A percentile compares a stretch with the other conserved stretches of the same genome.
phyloP scores from a whole-genome alignment of 352 stramenopile species.

The Pythium monospermum region DNA sequence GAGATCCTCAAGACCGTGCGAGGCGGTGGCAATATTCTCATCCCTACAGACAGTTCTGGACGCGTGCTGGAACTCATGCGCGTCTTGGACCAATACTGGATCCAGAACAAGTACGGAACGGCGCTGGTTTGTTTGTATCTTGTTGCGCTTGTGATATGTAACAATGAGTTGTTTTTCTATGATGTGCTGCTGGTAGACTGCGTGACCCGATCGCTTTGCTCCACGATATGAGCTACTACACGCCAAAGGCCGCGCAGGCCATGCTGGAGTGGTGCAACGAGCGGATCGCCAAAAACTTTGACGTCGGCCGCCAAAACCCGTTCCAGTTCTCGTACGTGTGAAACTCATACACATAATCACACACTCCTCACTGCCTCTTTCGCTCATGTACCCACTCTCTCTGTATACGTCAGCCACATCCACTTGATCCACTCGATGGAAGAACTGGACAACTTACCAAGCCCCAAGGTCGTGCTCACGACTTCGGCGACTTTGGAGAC shows the following conservation, averaged over 20 bases:
- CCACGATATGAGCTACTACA: constrained; percentile 89
- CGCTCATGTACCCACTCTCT: not conserved
- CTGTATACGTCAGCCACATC: constrained; percentile 49
- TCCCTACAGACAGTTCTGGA: constrained; percentile 93
- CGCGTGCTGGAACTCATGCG: constrained; percentile 95
- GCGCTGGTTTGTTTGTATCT: not conserved
- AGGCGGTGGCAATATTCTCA: constrained; percentile 92
- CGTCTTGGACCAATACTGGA: constrained; percentile 95
- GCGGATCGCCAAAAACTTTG: constrained; percentile 87
- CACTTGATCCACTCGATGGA: constrained; percentile 83
- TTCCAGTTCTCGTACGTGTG: constrained; percentile 83
- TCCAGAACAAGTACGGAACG: constrained; percentile 85
- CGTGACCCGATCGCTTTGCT: constrained; percentile 81
- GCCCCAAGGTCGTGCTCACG: constrained; percentile 81
- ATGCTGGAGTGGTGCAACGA: constrained; percentile 91
- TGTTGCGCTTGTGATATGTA: not conserved
- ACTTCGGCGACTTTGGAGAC: constrained; percentile 77
- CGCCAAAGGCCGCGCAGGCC: constrained; percentile 78
- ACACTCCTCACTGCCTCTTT: not conserved
- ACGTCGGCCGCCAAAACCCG: constrained; percentile 82
- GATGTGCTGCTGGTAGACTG: constrained; percentile 32
- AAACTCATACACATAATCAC: not conserved
- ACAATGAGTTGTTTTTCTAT: not conserved
- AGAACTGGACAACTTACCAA: constrained; percentile 81
- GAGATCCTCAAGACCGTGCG: constrained; percentile 91